Percentiles rank a stretch among this genome's conserved stretches.
Conservation (phyloP, 2,329 filamentous ascomycete species). For the Phialemonium atrogriseum region DNA sequence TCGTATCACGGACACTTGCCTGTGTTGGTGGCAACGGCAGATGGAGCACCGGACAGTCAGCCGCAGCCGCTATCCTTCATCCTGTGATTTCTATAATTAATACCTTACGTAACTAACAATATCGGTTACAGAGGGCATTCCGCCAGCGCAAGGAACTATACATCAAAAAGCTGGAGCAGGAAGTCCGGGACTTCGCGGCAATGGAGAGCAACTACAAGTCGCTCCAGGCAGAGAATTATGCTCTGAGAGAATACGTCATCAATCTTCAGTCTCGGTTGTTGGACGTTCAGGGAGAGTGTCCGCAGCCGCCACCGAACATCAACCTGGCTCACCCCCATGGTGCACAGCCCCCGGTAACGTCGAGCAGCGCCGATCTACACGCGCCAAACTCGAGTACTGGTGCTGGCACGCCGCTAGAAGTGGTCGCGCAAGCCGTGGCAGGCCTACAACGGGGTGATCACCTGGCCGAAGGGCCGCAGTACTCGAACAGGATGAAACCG, state of each 20-base stretch:
- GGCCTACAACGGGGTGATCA: conserved; percentile 15
- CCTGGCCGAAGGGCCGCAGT: conserved; percentile 7
- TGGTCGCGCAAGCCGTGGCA: conserved; percentile 40
- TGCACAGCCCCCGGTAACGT: conserved; percentile 17
- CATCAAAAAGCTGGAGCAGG: conserved; percentile 94
- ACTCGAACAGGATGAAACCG: conserved; percentile 25
- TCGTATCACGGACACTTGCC: too few species aligned
- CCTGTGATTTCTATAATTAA: conserved; percentile 18
- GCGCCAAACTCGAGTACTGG: conserved; percentile 7
- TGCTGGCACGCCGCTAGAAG: conserved; percentile 29
- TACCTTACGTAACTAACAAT: conserved; percentile 20
- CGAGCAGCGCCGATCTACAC: conserved; percentile 11
- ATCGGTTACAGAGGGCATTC: conserved; percentile 68
- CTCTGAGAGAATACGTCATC: conserved; percentile 86
- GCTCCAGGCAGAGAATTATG: conserved; percentile 84
- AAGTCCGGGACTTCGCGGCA: conserved; percentile 71
- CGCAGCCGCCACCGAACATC: conserved; percentile 73
- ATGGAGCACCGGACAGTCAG: too few species aligned
- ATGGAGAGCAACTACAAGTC: conserved; percentile 71
- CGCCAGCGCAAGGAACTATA: conserved; percentile 96
- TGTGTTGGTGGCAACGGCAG: too few species aligned
- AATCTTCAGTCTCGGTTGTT: conserved; percentile 80
- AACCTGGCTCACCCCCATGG: conserved; percentile 44
- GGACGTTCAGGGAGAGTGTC: conserved; percentile 75
- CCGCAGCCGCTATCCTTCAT: neutral